These are phyloP conservation scores for Phytophthora citricola DNA, from an alignment of 352 stramenopile genomes.

Conservation along the genomic window DNA sequence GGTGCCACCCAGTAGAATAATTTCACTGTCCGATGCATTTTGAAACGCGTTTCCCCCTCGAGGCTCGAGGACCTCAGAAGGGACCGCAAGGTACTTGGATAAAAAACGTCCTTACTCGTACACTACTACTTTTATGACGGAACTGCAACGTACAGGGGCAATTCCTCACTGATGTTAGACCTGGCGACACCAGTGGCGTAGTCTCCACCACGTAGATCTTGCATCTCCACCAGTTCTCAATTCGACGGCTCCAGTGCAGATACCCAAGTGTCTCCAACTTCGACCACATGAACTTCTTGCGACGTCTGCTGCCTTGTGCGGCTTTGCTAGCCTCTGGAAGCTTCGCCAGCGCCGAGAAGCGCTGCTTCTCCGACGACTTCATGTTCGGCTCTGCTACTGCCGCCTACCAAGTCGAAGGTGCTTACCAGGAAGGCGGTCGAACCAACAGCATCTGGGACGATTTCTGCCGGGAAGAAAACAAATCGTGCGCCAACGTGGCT, in stretches of 20 bases:
- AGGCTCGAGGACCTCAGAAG: too few species aligned
- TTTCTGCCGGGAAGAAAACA: conserved; percentile 71
- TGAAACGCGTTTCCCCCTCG: too few species aligned
- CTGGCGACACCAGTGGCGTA: background rate
- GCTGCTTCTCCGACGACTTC: conserved; percentile 62
- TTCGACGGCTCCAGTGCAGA: background rate
- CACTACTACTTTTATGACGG: background rate
- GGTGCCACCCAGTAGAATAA: too few species aligned
- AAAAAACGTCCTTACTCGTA: background rate
- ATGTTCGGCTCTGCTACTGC: conserved; percentile 84
- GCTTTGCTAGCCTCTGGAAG: too few species aligned
- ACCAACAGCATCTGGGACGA: conserved; percentile 93
- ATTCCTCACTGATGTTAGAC: too few species aligned
- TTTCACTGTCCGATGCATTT: too few species aligned
- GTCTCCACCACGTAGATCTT: background rate
- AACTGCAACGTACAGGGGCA: too few species aligned
- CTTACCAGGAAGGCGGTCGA: conserved; percentile 66
- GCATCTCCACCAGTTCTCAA: background rate
- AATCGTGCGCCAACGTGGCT: conserved; percentile 86
- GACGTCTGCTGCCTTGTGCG: background rate
- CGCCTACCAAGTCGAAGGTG: conserved; percentile 92
- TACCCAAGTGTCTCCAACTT: background rate
- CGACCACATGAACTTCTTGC: background rate
- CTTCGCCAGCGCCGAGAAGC: background rate
- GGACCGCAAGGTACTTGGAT: too few species aligned